Base-by-base conservation (phyloP, 257 asterid genomes). In the Nicotiana undulata region DNA sequence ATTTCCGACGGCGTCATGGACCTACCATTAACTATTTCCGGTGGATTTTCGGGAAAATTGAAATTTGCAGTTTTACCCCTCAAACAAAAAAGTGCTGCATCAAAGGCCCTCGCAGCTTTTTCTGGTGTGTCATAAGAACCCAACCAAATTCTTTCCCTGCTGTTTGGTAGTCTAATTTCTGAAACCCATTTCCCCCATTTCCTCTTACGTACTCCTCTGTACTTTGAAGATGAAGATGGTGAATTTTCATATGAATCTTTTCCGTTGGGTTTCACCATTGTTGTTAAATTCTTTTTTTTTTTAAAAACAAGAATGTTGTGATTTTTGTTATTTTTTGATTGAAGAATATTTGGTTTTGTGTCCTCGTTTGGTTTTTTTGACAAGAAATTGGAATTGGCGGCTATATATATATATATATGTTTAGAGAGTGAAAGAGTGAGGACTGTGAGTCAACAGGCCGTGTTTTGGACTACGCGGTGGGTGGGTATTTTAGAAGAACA, bases 161-260 rank as follows among this genome's bases (percentile, higher is more conserved):
- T 90, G 32, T 93, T 92, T 1, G 98, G 98, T 4, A 90, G 84
- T 34, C 98, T 76, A 52, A 93, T 86, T 60, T 93, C 98, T 3
- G 98, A 90, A 0, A 90, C 97, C 65, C 80, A 93, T 15, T 89
- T 93, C 0, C 98, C 98, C 98, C 95, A 92, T 82, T 92, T 92
- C 7, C 98, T 83, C 90, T 86, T 88, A 8, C 98, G 59, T 13
- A 93, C 98, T 0, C 97, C 98, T 63, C 86, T 88, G 67, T 86
- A 90, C 63, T 86, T 86, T 29, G 87, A 56, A 2, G 91, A 80
- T 0, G 80, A 78, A 32, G 79, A 46, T 0, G 79, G 67, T 4
- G 83, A 81, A 31, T 5, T 53, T 32, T 10, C 56, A 9, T 31
- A 32, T 5, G 56, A 8, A 37, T 81, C 10, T 51, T 70, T 82